Conservation (phyloP, 176 grass and related monocot species). For the Cymbopogon citratus region DNA sequence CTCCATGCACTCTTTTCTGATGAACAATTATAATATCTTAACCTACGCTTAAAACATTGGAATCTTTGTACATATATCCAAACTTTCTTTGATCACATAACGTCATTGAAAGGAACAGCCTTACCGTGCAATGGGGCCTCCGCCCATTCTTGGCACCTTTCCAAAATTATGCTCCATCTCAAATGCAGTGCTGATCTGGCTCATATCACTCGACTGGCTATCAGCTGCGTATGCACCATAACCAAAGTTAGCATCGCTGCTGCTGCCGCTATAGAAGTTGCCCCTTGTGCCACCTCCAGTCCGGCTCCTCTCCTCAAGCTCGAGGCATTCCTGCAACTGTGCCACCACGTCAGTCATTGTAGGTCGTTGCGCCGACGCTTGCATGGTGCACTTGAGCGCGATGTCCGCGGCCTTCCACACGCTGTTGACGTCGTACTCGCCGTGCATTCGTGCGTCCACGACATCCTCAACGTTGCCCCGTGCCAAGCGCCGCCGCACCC, state of each 20-base stretch:
- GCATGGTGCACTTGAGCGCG: constrained; percentile 44
- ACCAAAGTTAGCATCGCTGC: not conserved
- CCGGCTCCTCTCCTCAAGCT: constrained; percentile 6
- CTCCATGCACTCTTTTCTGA: not conserved
- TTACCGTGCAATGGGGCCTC: constrained; percentile 24
- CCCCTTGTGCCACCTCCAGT: not conserved
- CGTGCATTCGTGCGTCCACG: constrained; percentile 16
- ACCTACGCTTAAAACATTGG: not conserved
- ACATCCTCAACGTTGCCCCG: constrained; percentile 22
- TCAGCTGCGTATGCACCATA: not conserved
- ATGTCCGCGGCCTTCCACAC: constrained; percentile 53
- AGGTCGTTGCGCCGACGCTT: not conserved
- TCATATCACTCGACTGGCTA: not conserved
- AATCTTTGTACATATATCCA: not conserved
- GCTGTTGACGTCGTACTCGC: constrained; percentile 29
- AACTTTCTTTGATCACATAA: not conserved
- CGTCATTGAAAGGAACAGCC: not conserved
- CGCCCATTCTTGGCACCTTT: constrained; percentile 11
- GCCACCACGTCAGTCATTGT: constrained; percentile 45
- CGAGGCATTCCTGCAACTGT: constrained; percentile 46
- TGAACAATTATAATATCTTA: too few species aligned
- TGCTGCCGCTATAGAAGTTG: not conserved
- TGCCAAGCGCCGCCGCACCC: not conserved
- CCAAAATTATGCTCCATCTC: constrained; percentile 24
- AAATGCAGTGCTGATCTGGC: not conserved